Percentiles rank a stretch among this genome's conserved stretches.
These are phyloP conservation scores for Botrytis deweyae DNA, from an alignment of 2,329 filamentous ascomycete genomes.

Conservation along the genomic window DNA sequence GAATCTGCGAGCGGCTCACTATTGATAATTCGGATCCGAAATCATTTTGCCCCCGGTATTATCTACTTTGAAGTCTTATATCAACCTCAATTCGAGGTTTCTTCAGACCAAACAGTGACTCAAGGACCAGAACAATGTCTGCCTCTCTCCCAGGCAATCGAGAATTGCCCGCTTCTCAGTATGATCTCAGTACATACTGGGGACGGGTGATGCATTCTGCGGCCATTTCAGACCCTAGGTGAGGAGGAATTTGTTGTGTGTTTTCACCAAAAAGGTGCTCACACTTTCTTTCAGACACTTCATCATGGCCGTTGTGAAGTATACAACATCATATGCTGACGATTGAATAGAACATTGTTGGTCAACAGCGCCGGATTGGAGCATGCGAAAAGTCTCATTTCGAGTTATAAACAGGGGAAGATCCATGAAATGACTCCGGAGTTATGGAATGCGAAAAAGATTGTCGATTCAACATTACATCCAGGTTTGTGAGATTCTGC, in stretches of 20 bases:
- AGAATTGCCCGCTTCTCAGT: conserved; percentile 86
- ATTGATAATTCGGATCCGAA: conserved; percentile 11
- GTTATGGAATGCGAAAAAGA: conserved; percentile 93
- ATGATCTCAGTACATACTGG: conserved; percentile 92
- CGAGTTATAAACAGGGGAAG: conserved; percentile 83
- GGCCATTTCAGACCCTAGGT: conserved; percentile 93
- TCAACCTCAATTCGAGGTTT: conserved; percentile 1
- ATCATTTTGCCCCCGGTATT: neutral
- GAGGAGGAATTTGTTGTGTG: conserved; percentile 45
- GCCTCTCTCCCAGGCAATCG: conserved; percentile 66
- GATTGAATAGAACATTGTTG: conserved; percentile 70
- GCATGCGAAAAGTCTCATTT: conserved; percentile 77
- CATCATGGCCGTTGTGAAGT: conserved; percentile 4
- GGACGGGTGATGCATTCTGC: conserved; percentile 88
- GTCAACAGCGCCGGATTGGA: conserved; percentile 77
- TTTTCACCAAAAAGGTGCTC: conserved; percentile 32
- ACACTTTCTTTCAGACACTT: conserved; percentile 23
- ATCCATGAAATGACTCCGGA: conserved; percentile 80
- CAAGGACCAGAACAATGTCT: conserved; percentile 51
- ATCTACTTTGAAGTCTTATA: neutral
- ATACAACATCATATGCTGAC: conserved; percentile 28
- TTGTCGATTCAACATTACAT: conserved; percentile 93
- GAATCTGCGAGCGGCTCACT: neutral
- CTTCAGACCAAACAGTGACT: neutral
- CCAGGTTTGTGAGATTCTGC: conserved; percentile 62